These are phyloP conservation scores for Novymonas esmeraldas DNA, from an alignment of 208 protist species.

Conservation along the genomic window DNA sequence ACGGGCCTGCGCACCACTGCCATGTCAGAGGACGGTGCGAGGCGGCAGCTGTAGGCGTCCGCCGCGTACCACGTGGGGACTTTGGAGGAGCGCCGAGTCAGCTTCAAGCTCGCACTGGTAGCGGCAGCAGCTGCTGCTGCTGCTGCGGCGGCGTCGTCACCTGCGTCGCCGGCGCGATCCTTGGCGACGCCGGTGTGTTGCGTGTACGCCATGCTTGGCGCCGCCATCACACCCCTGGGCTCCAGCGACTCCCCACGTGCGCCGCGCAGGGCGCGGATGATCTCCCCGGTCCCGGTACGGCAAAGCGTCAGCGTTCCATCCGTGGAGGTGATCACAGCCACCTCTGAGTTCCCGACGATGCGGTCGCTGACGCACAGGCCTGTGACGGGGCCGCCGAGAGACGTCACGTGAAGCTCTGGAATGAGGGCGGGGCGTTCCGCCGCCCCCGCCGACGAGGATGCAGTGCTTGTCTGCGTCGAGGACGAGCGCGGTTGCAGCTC, in stretches of 20 bases:
- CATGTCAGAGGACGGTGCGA: slow-evolving; percentile 13
- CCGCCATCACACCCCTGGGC: background rate
- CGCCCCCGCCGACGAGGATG: too few species aligned
- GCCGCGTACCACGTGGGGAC: slow-evolving; percentile 14
- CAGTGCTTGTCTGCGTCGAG: background rate
- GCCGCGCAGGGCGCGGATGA: slow-evolving; percentile 81
- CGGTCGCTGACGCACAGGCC: slow-evolving; percentile 53
- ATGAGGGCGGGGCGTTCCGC: slow-evolving; percentile 33
- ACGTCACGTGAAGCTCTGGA: slow-evolving; percentile 77
- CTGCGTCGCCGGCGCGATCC: slow-evolving; percentile 2
- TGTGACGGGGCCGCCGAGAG: slow-evolving; percentile 62
- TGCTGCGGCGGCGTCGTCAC: background rate
- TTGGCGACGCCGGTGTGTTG: background rate
- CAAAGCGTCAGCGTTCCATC: slow-evolving; percentile 87
- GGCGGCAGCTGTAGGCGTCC: slow-evolving; percentile 14
- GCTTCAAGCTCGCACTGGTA: too few species aligned
- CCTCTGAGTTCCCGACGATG: slow-evolving; percentile 75
- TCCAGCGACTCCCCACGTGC: slow-evolving; percentile 41
- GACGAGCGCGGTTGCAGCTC: slow-evolving; percentile 56
- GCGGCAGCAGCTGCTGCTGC: too few species aligned
- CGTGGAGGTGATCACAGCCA: slow-evolving; percentile 66
- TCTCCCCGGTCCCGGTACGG: slow-evolving; percentile 63
- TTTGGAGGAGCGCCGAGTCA: background rate
- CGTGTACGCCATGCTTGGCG: slow-evolving; percentile 12
- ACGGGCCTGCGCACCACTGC: slow-evolving; percentile 60